Percentiles rank a stretch among this genome's conserved stretches.
Evolutionary conservation across 352 stramenopile species (phyloP).

Genomic region (Phytophthora palmivora): DNA sequence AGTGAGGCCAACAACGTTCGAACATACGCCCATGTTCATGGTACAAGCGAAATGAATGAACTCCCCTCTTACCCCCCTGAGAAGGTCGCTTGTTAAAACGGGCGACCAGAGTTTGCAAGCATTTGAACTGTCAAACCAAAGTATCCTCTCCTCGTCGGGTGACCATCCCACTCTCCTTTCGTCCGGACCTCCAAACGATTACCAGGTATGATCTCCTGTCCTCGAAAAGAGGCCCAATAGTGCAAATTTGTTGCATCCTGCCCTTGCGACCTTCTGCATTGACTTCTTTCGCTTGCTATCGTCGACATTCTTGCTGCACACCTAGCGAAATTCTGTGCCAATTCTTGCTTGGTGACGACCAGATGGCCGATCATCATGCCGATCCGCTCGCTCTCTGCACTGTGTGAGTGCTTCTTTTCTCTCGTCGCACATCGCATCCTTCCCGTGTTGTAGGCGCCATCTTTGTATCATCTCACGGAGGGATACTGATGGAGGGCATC

Average conservation of each 20-base stretch:
- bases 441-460: conserved; percentile 35
- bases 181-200: not conserved
- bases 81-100: no score
- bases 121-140: no score
- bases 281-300: conserved; percentile 14
- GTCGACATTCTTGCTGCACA: not conserved
- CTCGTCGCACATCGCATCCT: conserved; percentile 29
- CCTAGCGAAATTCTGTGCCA: conserved; percentile 14
- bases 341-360: conserved; percentile 11
- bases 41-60: no score
- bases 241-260: not conserved
- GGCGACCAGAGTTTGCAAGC: no score
- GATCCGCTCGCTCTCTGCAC: conserved; percentile 24
- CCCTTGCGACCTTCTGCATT: not conserved
- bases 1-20: not conserved
- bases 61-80: no score
- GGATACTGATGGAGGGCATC: conserved; percentile 3
- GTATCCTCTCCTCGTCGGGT: no score
- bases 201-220: not conserved
- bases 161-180: no score
- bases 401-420: conserved; percentile 25
- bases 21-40: not conserved
- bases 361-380: conserved; percentile 18
- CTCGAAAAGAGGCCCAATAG: no score
- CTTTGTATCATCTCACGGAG: conserved; percentile 29